Conservation (phyloP, 2,329 filamentous ascomycete genomes). For the Sporothrix schenckii region DNA sequence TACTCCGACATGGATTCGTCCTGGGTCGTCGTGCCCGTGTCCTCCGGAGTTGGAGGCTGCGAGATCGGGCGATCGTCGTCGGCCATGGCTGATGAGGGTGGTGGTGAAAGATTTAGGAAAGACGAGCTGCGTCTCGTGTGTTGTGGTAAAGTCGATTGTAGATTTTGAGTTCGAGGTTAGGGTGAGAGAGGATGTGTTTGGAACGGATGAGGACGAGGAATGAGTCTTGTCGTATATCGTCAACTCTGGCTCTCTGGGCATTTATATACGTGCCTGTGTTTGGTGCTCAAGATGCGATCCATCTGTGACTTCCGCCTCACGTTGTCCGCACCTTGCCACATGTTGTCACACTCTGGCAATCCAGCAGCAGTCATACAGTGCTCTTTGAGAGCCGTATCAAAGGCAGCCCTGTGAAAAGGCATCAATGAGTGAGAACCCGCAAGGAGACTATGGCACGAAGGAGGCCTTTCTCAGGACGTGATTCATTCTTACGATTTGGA, state of each 20-base stretch:
- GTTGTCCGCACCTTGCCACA: neutral
- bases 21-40: neutral
- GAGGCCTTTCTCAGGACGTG: neutral
- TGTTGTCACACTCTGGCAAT: neutral
- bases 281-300: neutral
- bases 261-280: neutral
- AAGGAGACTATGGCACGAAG: neutral
- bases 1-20: neutral
- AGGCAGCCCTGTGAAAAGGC: neutral
- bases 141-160: neutral
- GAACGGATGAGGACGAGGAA: neutral
- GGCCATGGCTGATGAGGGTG: neutral
- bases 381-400: constrained; percentile 7
- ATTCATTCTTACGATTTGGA: neutral
- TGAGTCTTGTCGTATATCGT: too few species aligned
- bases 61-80: neutral
- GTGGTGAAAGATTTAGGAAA: neutral
- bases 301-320: neutral
- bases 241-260: neutral
- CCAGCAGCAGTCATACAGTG: neutral
- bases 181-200: neutral
- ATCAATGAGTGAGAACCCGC: neutral
- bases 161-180: neutral
- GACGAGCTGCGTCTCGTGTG: neutral
- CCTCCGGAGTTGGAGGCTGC: neutral